Percentiles rank a stretch among this genome's conserved stretches.
Conservation (phyloP, 2,329 filamentous ascomycete species). For the Penicillium freii region DNA sequence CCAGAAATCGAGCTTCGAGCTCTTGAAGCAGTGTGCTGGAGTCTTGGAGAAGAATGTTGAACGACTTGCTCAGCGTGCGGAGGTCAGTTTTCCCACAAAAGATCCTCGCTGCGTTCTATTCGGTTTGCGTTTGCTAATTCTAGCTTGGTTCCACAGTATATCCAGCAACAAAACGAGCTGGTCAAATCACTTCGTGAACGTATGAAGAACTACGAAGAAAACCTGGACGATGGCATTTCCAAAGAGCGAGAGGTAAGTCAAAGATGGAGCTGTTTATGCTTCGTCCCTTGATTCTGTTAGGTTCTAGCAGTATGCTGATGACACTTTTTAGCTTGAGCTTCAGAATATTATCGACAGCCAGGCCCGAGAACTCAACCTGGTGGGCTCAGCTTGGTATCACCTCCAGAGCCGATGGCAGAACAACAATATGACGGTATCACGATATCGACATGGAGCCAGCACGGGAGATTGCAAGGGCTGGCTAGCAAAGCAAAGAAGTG, state of each 20-base stretch:
- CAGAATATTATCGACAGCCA: slow-evolving; percentile 42
- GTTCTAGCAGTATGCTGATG: slow-evolving; percentile 15
- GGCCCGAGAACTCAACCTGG: slow-evolving; percentile 45
- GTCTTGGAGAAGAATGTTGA: slow-evolving; percentile 56
- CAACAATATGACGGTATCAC: slow-evolving; percentile 43
- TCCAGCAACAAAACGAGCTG: slow-evolving; percentile 44
- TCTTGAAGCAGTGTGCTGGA: slow-evolving; percentile 48
- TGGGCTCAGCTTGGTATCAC: slow-evolving; percentile 50
- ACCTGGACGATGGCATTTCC: slow-evolving; percentile 36
- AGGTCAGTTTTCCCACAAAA: slow-evolving; percentile 34
- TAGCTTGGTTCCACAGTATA: slow-evolving; percentile 33
- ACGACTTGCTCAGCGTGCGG: slow-evolving; percentile 42
- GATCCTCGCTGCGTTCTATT: background rate
- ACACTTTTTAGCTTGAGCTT: slow-evolving; percentile 37
- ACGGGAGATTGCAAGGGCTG: slow-evolving; percentile 44
- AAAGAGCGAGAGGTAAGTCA: slow-evolving; percentile 42
- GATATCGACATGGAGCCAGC: slow-evolving; percentile 40
- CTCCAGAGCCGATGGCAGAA: slow-evolving; percentile 47
- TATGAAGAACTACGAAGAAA: slow-evolving; percentile 42
- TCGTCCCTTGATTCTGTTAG: background rate
- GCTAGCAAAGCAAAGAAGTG: slow-evolving; percentile 45
- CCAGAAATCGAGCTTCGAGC: slow-evolving; percentile 39
- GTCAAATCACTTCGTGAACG: slow-evolving; percentile 45
- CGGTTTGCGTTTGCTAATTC: slow-evolving; percentile 16
- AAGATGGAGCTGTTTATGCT: background rate